Base-by-base conservation (phyloP, 75 land plant species). In the Gnetum montanum region DNA sequence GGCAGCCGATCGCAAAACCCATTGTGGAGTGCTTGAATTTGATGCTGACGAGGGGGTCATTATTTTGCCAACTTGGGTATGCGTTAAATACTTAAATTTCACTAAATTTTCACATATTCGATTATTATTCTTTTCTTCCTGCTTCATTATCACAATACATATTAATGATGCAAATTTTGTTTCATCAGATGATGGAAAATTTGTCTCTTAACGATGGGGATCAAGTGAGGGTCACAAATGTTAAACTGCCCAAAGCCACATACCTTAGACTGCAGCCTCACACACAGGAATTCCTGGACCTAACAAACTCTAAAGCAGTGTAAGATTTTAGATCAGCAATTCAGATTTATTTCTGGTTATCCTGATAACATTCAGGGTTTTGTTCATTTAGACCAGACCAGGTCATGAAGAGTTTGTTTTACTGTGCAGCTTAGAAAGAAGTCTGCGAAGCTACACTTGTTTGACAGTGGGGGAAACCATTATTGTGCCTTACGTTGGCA, bases 221-320 rank as follows among this genome's bases (percentile, higher is more conserved):
- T 44, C 50, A 68, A 57, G 85, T 94, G 26, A 69, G 60, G 25
- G 85, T 94, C 54, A 89, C 82, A 62, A 89, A 79, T 78, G 98
- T 70, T 12, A 80, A 87, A 19, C 71, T 94, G 6, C 88, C 85
- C 3, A 94, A 89, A 69, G 98, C 88, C 31, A 82, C 84, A 6
- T 94, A 85, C 68, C 83, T 94, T 34, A 94, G 89, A 52, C 49
- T 94, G 54, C 98, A 89, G 66, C 98, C 98, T 5, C 98, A 94
- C 52, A 89, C 98, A 15, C 80, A 65, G 64, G 96, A 89, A 54
- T 94, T 94, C 55, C 66, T 89, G 55, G 96, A 94, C 51, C 82
- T 94, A 3, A 82, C 96, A 6, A 85, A 94, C 40, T 90, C 90
- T 11, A 94, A 89, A 68, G 98, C 98, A 50, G 82, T 94, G 98